A percentile compares a stretch with the other conserved stretches of the same genome.
Conservation (phyloP, 2,329 filamentous ascomycete species). For the Sporothrix pallida region DNA sequence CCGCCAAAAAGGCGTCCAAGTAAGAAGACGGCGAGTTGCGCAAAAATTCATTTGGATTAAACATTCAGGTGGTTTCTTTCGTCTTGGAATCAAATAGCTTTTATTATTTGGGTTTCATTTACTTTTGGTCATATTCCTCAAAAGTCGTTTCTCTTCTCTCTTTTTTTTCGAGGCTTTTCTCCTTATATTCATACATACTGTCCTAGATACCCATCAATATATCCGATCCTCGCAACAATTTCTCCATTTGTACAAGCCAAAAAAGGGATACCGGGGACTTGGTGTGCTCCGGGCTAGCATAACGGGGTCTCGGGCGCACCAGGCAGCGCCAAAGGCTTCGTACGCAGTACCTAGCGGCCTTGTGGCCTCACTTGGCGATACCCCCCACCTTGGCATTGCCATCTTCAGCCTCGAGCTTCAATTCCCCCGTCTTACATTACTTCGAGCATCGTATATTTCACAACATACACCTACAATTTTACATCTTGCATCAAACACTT, state of each 20-base stretch:
- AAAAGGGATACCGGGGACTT: neutral
- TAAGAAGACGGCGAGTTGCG: neutral
- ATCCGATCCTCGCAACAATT: neutral
- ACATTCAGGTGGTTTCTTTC: neutral
- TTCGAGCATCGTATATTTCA: no score
- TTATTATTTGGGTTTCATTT: neutral
- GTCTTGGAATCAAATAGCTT: neutral
- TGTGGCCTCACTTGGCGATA: neutral
- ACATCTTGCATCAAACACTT: no score
- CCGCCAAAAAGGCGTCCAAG: constrained; percentile 13
- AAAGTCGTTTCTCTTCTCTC: neutral
- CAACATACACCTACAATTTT: no score
- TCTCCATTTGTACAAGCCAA: neutral
- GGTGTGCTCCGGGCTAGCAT: neutral
- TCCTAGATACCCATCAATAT: neutral
- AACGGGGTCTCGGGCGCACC: neutral
- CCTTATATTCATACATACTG: neutral
- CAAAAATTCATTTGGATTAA: neutral
- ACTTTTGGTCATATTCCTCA: neutral
- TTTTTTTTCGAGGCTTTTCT: neutral
- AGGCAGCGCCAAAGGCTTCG: constrained; percentile 1
- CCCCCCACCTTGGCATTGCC: neutral
- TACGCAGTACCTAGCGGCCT: neutral
- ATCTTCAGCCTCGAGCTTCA: neutral
- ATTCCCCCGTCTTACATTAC: neutral